Conservation (phyloP, 2,329 filamentous ascomycete genomes). For the Cyphellophora europaea region DNA sequence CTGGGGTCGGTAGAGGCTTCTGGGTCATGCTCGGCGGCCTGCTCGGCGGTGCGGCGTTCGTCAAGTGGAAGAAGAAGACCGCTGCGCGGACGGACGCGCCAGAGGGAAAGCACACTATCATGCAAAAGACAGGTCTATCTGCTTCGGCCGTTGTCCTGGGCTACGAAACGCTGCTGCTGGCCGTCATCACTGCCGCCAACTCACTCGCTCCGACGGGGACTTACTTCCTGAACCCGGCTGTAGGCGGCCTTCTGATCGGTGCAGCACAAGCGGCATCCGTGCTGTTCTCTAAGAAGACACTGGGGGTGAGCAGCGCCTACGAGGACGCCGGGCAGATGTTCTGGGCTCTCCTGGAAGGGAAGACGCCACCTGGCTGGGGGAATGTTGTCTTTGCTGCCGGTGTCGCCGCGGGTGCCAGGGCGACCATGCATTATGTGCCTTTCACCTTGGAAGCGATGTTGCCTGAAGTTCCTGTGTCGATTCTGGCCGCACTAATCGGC, state of each 20-base stretch:
- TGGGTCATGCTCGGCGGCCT: slow-evolving; percentile 46
- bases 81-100: neutral
- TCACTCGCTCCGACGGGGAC: neutral
- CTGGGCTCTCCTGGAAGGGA: neutral
- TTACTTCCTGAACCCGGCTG: slow-evolving; percentile 33
- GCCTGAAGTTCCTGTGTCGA: neutral
- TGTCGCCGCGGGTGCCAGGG: slow-evolving; percentile 29
- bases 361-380: slow-evolving; percentile 23
- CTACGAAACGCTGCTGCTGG: slow-evolving; percentile 33
- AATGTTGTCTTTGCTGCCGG: slow-evolving; percentile 46
- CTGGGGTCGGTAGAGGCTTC: slow-evolving; percentile 41
- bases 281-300: slow-evolving; percentile 39
- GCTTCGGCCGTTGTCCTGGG: slow-evolving; percentile 22
- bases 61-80: slow-evolving; percentile 1
- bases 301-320: slow-evolving; percentile 54
- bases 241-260: slow-evolving; percentile 51
- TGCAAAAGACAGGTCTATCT: slow-evolving; percentile 1
- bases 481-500: slow-evolving; percentile 37
- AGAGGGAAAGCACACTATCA: neutral
- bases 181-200: slow-evolving; percentile 21
- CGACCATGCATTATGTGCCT: neutral
- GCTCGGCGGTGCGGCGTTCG: slow-evolving; percentile 40
- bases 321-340: slow-evolving; percentile 51
- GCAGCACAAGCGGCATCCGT: slow-evolving; percentile 49
- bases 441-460: neutral